Evolutionary conservation across 495 filamentous ascomycete species (phyloP).

Genomic region (Penicillium lividum): DNA sequence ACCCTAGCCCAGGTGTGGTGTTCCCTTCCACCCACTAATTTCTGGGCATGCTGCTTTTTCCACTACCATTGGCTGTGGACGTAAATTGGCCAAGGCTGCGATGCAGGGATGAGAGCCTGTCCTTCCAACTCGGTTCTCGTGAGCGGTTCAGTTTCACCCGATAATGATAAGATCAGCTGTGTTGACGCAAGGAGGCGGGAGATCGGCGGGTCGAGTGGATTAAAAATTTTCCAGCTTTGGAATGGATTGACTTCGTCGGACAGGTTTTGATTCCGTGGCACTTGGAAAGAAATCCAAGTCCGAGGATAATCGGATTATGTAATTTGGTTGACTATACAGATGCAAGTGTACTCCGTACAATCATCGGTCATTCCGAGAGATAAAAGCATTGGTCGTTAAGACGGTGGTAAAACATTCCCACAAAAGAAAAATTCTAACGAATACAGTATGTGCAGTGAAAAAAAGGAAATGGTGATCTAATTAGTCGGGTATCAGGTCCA

Average conservation of each 20-base stretch:
- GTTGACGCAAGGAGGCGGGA: conserved; percentile 28
- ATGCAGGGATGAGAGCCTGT: not conserved
- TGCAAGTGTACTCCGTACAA: not conserved
- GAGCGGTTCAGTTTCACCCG: not conserved
- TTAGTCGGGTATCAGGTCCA: conserved; percentile 26
- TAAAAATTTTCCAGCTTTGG: not conserved
- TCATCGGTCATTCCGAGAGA: not conserved
- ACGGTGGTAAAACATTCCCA: too few relatives aligned
- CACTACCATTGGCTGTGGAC: not conserved
- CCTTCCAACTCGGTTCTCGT: not conserved
- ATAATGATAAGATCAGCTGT: conserved; percentile 19
- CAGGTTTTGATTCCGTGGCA: conserved; percentile 1
- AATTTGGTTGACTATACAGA: not conserved
- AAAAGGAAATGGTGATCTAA: conserved; percentile 5
- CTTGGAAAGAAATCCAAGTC: not conserved
- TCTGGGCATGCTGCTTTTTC: not conserved
- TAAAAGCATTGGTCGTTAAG: too few relatives aligned
- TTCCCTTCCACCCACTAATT: not conserved
- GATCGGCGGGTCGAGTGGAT: conserved; percentile 24
- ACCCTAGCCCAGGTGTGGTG: not conserved
- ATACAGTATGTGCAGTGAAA: conserved; percentile 19
- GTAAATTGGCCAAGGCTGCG: not conserved
- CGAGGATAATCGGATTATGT: not conserved
- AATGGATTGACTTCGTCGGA: not conserved
- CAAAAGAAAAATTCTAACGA: too few relatives aligned